Evolutionary conservation across 2,329 filamentous ascomycete species (phyloP).

Genomic region (Diaporthe sp.): DNA sequence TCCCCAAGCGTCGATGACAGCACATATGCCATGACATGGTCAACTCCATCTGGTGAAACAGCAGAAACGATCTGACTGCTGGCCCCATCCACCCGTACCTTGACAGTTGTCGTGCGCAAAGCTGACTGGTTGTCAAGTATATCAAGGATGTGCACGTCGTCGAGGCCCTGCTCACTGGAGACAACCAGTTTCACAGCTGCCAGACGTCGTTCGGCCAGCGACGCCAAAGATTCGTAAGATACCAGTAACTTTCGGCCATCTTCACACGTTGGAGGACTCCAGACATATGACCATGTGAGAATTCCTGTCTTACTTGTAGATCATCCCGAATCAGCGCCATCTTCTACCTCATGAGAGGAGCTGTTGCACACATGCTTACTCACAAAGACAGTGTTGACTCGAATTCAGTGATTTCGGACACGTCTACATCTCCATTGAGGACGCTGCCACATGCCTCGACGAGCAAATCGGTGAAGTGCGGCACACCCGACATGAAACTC

Average conservation of each 20-base stretch:
- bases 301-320: constrained; percentile 36
- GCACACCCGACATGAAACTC: constrained; percentile 39
- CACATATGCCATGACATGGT: constrained; percentile 29
- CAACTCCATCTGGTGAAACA: constrained; percentile 34
- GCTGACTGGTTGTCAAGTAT: constrained; percentile 35
- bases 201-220: constrained; percentile 28
- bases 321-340: constrained; percentile 16
- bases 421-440: constrained; percentile 29
- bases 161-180: constrained; percentile 36
- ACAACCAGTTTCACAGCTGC: constrained; percentile 38
- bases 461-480: constrained; percentile 39
- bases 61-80: constrained; percentile 13
- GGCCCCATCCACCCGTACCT: background rate
- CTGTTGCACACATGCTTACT: constrained; percentile 5
- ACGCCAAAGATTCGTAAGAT: constrained; percentile 37
- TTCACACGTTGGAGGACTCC: constrained; percentile 33
- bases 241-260: constrained; percentile 7
- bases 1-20: constrained; percentile 25
- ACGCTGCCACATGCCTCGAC: constrained; percentile 33
- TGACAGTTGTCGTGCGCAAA: constrained; percentile 34
- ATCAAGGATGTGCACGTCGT: constrained; percentile 36
- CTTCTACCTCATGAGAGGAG: background rate
- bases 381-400: constrained; percentile 39
- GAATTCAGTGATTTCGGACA: constrained; percentile 37
- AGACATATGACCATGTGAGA: constrained; percentile 40